Base-by-base conservation (phyloP, 2,329 filamentous ascomycete genomes). In the Neoarthrinium moseri region DNA sequence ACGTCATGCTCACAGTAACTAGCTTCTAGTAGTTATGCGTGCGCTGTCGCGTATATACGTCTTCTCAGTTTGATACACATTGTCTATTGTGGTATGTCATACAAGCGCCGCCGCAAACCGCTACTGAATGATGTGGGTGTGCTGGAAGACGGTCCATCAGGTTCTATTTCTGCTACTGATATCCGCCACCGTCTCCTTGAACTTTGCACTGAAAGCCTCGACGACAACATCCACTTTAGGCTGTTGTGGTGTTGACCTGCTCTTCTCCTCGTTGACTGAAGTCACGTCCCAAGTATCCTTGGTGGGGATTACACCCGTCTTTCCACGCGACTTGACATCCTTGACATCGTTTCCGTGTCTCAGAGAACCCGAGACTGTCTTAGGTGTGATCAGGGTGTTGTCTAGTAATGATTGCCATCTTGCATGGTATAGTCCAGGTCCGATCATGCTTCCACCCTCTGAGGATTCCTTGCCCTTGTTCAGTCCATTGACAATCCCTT, bases 371-470 rank as follows among this genome's bases (percentile, higher is more conserved):
- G 65, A 59, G 0, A 71, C 62, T 1, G 67, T 71, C 0, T 69
- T 74, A 0, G 88, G 86, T 2, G 85, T 87, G 50, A 91, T 83
- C 36, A 75, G 63, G 0, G 87, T 88, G n/a, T 75, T 70, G 59
- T 91, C 84, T 3, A 91, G 70, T 6, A 91, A 70, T 1, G 78
- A 71, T 60, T 90, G 84, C 87, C 88, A 91, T 40, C 82, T 77
- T 2, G 80, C 74, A 20, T 91, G 76, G 58, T 87, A 91, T 37
- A 86, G 79, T 2, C 88, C 88, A 0, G 88, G 87, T 0, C 86
- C 87, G 20, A 73, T 74, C 43, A 77, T 76, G 27, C 69, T 50
- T 5, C 47, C 42, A 3, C 30, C 37, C 5, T 40, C 30, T 18
- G 37, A 15, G 27, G 27, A 17, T 13, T 39, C 24, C 22, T 35